Base-by-base conservation (phyloP, 2,329 filamentous ascomycete genomes). In the Ceratocystis colombiana region DNA sequence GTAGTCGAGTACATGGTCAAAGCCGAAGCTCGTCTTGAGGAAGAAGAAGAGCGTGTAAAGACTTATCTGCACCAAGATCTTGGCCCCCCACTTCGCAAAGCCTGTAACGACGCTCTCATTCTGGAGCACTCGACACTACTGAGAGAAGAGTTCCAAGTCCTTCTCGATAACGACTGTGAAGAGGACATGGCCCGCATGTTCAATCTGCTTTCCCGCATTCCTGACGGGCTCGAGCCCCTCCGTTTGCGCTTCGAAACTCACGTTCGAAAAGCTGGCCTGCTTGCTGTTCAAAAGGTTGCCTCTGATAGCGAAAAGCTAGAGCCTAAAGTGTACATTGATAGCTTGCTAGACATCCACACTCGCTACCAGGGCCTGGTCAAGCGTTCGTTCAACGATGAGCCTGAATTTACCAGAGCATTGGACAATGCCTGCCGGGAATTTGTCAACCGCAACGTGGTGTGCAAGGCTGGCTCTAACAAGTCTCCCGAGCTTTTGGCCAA, bases 1-100 rank as follows among this genome's bases (percentile, higher is more conserved):
- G 91, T 99, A 3, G 92, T 99, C 44, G 94, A 99, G 74, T 99
- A 97, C 77, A 97, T 99, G 94, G 97, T 97, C 81, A 99, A 99
- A 82, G 95, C 94, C 0, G 93, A 97, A 77, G 78, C 85, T 53
- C 87, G 94, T 41, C 78, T 99, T 68, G 85, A 90, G 6, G 94
- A 99, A 76, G 94, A 99, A 76, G 94, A 96, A 77, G 90, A 93
- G 73, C 89, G 94, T 30, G 94, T 99, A 8, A 86, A 86, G 70
- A 85, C 97, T 73, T 99, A 96, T 73, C 81, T 99, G 59, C 90
- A 97, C 72, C 84, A 86, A 45, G 94, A 99, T 75, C 96, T 97
- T 67, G 88, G 89, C 71, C 78, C 86, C 6, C 87, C 86, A 17
- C 79, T 99, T 65, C 96, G 92, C 78, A 90, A 89, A 72, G 86